These are phyloP conservation scores for Eudorina sp. DNA, from an alignment of 139 green algal species.

Conservation along the genomic window DNA sequence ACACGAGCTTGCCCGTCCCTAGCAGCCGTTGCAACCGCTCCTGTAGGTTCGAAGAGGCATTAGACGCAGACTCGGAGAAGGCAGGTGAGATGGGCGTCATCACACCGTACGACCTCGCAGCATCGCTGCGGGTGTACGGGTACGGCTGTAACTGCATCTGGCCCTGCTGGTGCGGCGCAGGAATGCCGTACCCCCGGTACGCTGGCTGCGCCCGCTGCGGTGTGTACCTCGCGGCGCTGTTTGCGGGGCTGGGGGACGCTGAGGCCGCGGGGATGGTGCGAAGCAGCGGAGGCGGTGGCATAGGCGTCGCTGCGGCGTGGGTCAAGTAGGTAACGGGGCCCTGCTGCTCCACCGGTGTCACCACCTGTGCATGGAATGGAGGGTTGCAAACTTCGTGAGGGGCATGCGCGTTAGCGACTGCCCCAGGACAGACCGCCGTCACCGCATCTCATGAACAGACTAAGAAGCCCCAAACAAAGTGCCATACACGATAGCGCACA, in stretches of 20 bases:
- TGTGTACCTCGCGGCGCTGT: background rate
- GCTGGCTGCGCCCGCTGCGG: no score
- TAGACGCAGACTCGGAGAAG: conserved; percentile 18
- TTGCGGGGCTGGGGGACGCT: background rate
- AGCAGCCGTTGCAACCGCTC: conserved; percentile 38
- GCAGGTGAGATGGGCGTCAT: background rate
- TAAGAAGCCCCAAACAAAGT: no score
- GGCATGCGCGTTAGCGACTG: no score
- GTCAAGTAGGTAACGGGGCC: background rate
- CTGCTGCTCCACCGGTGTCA: background rate
- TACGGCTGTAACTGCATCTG: background rate
- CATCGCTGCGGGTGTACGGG: background rate
- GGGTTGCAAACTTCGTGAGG: no score
- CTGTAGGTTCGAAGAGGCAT: conserved; percentile 14
- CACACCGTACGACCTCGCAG: background rate
- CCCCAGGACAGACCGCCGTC: no score
- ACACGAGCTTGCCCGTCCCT: conserved; percentile 17
- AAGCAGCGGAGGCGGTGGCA: no score
- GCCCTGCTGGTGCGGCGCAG: background rate
- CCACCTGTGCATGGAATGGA: no score
- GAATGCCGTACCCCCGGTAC: no score
- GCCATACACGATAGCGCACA: no score
- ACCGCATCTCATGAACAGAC: no score
- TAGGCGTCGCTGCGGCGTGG: background rate
- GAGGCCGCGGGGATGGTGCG: background rate